A percentile compares a stretch with the other conserved stretches of the same genome.
Conservation (phyloP, 1,284 basidiomycete genomes). For the Papiliotrema nemorosa region DNA sequence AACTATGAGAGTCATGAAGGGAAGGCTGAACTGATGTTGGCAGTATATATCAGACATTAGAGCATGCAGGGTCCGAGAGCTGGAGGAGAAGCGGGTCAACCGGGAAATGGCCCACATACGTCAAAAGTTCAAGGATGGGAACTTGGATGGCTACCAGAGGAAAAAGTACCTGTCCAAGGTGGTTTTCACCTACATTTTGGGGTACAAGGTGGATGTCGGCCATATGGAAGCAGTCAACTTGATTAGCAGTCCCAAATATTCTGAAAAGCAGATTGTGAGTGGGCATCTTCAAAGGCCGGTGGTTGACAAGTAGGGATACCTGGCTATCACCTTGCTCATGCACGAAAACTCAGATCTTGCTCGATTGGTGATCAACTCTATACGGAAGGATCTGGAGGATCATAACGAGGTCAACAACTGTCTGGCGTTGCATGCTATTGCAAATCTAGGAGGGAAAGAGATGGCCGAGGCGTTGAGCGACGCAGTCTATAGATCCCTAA, state of each 20-base stretch:
- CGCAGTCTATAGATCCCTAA: constrained; percentile 90
- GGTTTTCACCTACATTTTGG: constrained; percentile 97
- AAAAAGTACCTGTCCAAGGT: constrained; percentile 93
- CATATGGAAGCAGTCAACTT: constrained; percentile 99
- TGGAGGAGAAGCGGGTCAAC: constrained; percentile 89
- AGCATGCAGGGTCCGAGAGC: constrained; percentile 60
- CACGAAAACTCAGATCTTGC: constrained; percentile 98
- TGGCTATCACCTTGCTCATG: constrained; percentile 94
- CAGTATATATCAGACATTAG: constrained; percentile 98
- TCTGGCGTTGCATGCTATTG: constrained; percentile 94
- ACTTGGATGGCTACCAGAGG: constrained; percentile 96
- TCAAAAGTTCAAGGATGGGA: constrained; percentile 98
- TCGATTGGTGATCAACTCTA: constrained; percentile 93
- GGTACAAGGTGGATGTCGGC: constrained; percentile 97
- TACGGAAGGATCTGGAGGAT: constrained; percentile 93
- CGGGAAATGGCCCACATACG: constrained; percentile 99
- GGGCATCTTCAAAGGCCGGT: not conserved
- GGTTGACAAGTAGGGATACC: constrained; percentile 73
- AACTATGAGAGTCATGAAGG: not conserved
- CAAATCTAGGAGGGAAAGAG: constrained; percentile 94
- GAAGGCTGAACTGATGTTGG: not conserved
- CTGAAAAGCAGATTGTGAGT: constrained; percentile 97
- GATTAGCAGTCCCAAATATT: constrained; percentile 92
- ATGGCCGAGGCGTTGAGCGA: constrained; percentile 95
- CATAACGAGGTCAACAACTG: constrained; percentile 95